Base-by-base conservation (phyloP, 768 basidiomycete species). In the Dioszegia aurantiaca region DNA sequence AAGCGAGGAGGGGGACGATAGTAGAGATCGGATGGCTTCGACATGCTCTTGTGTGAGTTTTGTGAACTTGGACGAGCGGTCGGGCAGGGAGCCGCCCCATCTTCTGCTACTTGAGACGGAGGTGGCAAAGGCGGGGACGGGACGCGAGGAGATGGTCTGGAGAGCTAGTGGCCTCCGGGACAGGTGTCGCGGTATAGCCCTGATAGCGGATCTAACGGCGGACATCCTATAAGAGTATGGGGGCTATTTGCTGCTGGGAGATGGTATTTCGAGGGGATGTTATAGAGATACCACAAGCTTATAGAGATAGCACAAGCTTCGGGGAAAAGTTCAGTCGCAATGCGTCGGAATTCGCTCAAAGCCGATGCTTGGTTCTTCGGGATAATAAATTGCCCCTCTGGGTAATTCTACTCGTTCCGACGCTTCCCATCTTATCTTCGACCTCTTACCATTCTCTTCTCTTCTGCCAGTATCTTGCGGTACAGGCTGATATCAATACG, bases 21-120 rank as follows among this genome's bases (percentile, higher is more conserved):
- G 68, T n/a, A 79, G 55, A 6, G 69, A 59, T 3, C 69, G 66
- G 42, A 79, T 64, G 42, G 64, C 64, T 33, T 65, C 60, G 56
- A 79, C 63, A 54, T 79, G 77, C 1, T 65, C 55, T 6, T 46
- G 55, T 2, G 71, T 73, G 19, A 75, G 63, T 23, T 59, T 66
- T n/a, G 69, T 64, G 60, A 72, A 75, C 27, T 49, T 42, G 2
- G 36, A 14, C 0, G 61, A 62, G 6, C 75, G 67, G 11, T 64
- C 61, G 12, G 75, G 75, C 28, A 77, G 58, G 23, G 68, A 63
- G 1, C 57, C 57, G 2, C 57, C 57, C 44, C 45, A 46, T 51
- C 57, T 47, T 31, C 23, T 49, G 37, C 23, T 27, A 8, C 9
- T 5, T 8, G 39, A 4, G 11, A 27, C 21, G 3, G 51, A 17